Evolutionary conservation across 768 basidiomycete species (phyloP).

Genomic region (Trametes punicea): DNA sequence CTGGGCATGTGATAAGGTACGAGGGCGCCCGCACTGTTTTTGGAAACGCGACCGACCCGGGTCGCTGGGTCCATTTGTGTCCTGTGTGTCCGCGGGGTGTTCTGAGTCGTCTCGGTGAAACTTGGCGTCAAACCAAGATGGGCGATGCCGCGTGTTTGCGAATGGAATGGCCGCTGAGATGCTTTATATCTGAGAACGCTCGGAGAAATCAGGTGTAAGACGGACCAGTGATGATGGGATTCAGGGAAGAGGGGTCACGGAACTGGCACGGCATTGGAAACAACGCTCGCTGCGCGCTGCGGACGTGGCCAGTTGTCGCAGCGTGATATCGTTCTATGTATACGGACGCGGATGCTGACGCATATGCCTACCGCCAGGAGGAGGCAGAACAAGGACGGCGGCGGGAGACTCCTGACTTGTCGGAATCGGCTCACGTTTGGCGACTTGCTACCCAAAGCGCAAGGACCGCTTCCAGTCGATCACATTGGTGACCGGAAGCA

Average conservation of each 20-base stretch:
- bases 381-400: background rate
- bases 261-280: background rate
- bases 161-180: background rate
- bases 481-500: too few relatives aligned
- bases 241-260: background rate
- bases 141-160: background rate
- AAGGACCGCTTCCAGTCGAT: too few relatives aligned
- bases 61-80: too few relatives aligned
- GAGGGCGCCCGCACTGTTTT: background rate
- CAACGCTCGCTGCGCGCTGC: background rate
- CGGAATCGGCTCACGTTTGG: background rate
- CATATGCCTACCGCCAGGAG: background rate
- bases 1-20: constrained; percentile 7
- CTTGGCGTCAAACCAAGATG: background rate
- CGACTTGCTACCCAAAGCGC: background rate
- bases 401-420: background rate
- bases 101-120: constrained; percentile 1
- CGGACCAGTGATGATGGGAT: background rate
- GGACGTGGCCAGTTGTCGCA: background rate
- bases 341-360: background rate
- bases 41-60: background rate
- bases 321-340: background rate
- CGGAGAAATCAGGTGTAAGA: background rate
- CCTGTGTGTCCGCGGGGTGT: too few relatives aligned
- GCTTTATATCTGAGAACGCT: background rate